These are phyloP conservation scores for Pseudocercospora pini-densiflorae DNA, from an alignment of 2,329 filamentous ascomycete genomes.

Conservation along the genomic window DNA sequence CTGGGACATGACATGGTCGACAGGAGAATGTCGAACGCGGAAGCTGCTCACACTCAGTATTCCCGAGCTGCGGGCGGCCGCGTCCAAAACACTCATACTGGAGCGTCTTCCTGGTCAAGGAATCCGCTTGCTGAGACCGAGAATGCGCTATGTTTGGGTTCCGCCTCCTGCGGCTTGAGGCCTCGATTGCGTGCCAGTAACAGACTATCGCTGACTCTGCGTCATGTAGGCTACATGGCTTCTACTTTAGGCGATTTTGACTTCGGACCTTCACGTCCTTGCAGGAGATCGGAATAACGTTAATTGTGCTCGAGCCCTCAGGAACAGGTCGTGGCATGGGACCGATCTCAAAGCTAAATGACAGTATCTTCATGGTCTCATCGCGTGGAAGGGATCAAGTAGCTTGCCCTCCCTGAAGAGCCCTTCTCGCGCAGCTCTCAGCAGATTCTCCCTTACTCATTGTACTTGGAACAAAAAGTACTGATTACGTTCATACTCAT, in stretches of 20 bases:
- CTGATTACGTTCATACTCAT: neutral
- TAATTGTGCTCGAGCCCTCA: slow-evolving; percentile 16
- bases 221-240: slow-evolving; percentile 10
- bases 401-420: neutral
- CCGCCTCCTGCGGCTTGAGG: neutral
- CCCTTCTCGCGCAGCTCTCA: neutral
- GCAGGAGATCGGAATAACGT: slow-evolving; percentile 15
- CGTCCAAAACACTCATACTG: neutral
- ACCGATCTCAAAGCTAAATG: slow-evolving; percentile 10
- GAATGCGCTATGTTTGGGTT: neutral
- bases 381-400: slow-evolving; percentile 1
- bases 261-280: slow-evolving; percentile 16
- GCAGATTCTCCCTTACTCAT: neutral
- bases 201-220: neutral
- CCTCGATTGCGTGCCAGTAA: neutral
- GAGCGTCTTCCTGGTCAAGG: neutral
- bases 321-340: slow-evolving; percentile 11
- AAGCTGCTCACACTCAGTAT: neutral
- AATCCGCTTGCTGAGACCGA: slow-evolving; percentile 6
- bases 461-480: neutral
- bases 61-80: neutral
- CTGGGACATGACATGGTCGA: neutral
- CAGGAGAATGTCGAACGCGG: neutral
- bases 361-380: neutral
- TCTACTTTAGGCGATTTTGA: slow-evolving; percentile 9